Percentiles rank a stretch among this genome's conserved stretches.
These are phyloP conservation scores for Xerocomellus amylosporus DNA, from an alignment of 768 basidiomycete genomes.

Conservation along the genomic window DNA sequence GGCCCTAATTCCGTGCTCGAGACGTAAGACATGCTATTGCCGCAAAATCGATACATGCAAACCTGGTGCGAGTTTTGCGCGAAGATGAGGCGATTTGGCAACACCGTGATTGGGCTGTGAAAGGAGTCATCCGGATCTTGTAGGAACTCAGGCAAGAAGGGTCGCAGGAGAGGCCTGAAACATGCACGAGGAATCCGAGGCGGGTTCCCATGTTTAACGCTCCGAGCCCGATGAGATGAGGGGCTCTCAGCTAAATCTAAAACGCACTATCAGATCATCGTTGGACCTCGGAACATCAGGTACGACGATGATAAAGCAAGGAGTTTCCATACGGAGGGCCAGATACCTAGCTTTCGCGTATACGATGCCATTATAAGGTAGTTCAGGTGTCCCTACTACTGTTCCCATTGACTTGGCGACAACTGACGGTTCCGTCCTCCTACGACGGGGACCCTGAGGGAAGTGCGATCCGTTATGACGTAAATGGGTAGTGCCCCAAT, in stretches of 20 bases:
- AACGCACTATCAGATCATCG: neutral
- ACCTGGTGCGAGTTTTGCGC: neutral
- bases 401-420: neutral
- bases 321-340: neutral
- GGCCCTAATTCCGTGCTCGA: neutral
- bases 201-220: neutral
- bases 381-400: neutral
- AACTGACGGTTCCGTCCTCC: slow-evolving; percentile 11
- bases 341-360: neutral
- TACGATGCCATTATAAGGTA: neutral
- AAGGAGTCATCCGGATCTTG: neutral
- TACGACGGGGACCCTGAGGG: neutral
- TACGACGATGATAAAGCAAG: neutral
- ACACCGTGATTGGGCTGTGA: neutral
- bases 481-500: slow-evolving; percentile 10
- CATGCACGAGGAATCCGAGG: neutral
- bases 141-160: neutral
- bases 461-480: neutral
- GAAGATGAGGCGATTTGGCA: neutral
- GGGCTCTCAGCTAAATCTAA: too few species aligned
- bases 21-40: slow-evolving; percentile 3
- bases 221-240: too few species aligned
- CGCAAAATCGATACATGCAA: neutral
- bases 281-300: neutral
- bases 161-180: slow-evolving; percentile 6